Evolutionary conservation across 1,284 basidiomycete genomes (phyloP).

Genomic region (Chiua sp.): DNA sequence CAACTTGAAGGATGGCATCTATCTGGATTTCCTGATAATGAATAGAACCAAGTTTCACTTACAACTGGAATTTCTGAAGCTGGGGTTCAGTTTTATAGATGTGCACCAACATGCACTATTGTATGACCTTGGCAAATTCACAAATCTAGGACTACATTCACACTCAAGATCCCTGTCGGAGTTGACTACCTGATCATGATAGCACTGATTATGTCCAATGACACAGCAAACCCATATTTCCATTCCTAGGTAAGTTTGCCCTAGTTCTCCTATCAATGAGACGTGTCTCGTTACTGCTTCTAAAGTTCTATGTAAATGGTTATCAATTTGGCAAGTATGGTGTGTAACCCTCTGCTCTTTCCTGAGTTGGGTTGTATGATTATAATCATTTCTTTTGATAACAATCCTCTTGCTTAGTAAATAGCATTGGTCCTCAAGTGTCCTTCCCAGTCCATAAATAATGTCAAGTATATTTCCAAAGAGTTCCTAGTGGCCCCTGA

Average conservation of each 20-base stretch:
- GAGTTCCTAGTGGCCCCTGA: too few species aligned
- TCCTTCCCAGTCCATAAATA: slow-evolving; percentile 34
- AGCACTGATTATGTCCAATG: slow-evolving; percentile 43
- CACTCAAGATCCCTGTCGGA: slow-evolving; percentile 46
- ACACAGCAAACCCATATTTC: slow-evolving; percentile 45
- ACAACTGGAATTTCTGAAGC: slow-evolving; percentile 43
- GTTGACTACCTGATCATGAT: slow-evolving; percentile 59
- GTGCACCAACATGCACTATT: neutral
- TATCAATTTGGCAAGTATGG: slow-evolving; percentile 36
- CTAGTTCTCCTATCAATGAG: too few species aligned
- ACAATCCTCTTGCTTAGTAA: slow-evolving; percentile 18
- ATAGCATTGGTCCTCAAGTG: slow-evolving; percentile 30
- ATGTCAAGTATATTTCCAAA: slow-evolving; percentile 2
- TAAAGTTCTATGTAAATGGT: slow-evolving; percentile 34
- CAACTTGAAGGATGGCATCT: slow-evolving; percentile 47
- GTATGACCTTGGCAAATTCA: slow-evolving; percentile 1
- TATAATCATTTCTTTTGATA: neutral
- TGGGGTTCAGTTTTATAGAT: slow-evolving; percentile 50
- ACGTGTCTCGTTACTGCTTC: neutral
- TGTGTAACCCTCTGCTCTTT: slow-evolving; percentile 4
- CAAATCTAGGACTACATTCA: slow-evolving; percentile 48
- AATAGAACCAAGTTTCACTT: slow-evolving; percentile 48
- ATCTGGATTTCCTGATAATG: slow-evolving; percentile 52
- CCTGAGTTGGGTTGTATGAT: neutral
- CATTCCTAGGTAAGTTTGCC: slow-evolving; percentile 35